These are phyloP conservation scores for Selaginella moellendorffii DNA, from an alignment of 75 land plant species.

Conservation along the genomic window DNA sequence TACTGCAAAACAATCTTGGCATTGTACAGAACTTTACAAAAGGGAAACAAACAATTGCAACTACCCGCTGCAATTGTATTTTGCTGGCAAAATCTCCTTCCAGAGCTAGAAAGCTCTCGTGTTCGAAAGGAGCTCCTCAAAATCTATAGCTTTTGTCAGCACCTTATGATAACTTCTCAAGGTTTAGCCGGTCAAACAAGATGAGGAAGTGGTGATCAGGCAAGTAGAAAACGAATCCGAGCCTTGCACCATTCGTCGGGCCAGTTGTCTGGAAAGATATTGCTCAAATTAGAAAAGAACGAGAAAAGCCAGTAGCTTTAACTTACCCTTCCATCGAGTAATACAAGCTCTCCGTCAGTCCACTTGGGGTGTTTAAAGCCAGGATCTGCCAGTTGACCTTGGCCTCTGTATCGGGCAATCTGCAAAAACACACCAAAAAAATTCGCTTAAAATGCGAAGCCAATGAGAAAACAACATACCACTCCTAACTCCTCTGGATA, in stretches of 20 bases:
- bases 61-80: background rate
- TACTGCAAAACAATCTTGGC: no score
- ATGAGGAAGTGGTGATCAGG: slow-evolving; percentile 83
- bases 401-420: slow-evolving; percentile 83
- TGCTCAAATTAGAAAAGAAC: background rate
- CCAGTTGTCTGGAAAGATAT: slow-evolving; percentile 38
- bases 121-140: background rate
- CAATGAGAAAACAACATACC: no score
- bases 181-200: slow-evolving; percentile 32
- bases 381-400: slow-evolving; percentile 86
- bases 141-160: background rate
- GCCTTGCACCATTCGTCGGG: slow-evolving; percentile 56
- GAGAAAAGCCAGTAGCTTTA: background rate
- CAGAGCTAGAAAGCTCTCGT: no score
- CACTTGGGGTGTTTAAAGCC: slow-evolving; percentile 75
- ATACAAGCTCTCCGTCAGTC: slow-evolving; percentile 89
- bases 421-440: slow-evolving; percentile 18
- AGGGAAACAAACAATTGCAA: background rate
- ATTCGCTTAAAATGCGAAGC: background rate
- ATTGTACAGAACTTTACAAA: background rate
- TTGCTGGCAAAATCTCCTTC: background rate
- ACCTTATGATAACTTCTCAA: background rate
- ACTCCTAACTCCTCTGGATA: slow-evolving; percentile 97
- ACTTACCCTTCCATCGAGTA: slow-evolving; percentile 78
- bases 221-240: slow-evolving; percentile 79